Conservation (phyloP, 2,329 filamentous ascomycete genomes). For the Cladosporium sp. region DNA sequence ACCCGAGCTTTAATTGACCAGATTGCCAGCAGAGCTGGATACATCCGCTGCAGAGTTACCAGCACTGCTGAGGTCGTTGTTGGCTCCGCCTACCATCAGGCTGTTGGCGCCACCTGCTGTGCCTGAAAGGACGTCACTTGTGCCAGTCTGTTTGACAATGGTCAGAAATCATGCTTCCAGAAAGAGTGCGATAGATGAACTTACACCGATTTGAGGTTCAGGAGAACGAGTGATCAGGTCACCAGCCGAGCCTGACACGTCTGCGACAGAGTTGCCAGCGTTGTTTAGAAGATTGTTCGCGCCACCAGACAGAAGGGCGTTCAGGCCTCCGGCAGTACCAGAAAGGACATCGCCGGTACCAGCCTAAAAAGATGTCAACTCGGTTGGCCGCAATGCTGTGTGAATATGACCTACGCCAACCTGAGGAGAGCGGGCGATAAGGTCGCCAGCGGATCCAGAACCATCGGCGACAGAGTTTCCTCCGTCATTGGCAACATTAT, state of each 20-base stretch:
- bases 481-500: neutral
- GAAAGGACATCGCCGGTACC: neutral
- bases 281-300: neutral
- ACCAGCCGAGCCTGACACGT: neutral
- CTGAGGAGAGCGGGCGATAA: neutral
- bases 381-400: neutral
- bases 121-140: neutral
- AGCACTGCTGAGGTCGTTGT: neutral
- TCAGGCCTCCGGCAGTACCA: neutral
- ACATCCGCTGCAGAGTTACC: neutral
- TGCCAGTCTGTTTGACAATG: neutral
- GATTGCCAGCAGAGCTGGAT: neutral
- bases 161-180: neutral
- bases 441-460: neutral
- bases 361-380: neutral
- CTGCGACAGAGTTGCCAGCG: neutral
- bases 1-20: neutral
- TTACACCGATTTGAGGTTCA: neutral
- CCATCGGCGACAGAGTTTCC: neutral
- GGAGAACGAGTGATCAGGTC: neutral
- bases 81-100: neutral
- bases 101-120: neutral
- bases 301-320: neutral
- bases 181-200: neutral
- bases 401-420: neutral